Evolutionary conservation across 179 eudicot species (phyloP).

Genomic region (Silene noctiflora): DNA sequence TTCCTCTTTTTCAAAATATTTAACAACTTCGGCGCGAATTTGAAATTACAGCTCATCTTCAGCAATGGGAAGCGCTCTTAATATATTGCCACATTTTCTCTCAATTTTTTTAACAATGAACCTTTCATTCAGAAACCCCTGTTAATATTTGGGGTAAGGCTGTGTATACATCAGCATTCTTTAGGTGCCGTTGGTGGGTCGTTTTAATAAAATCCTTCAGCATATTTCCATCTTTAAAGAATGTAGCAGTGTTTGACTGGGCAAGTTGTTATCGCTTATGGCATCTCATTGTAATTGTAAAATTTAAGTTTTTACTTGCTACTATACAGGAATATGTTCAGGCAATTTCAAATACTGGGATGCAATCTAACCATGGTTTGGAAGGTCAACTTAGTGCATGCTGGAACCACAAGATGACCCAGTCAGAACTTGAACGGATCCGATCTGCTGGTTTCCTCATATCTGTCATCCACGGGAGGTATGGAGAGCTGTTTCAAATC

Average conservation of each 20-base stretch:
- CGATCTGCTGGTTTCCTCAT: conserved; percentile 62
- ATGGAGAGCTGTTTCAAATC: conserved; percentile 5
- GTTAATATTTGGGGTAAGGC: too few relatives aligned
- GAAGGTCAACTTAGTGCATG: conserved; percentile 96
- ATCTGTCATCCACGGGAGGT: conserved; percentile 98
- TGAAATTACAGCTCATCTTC: not conserved
- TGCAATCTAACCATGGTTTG: conserved; percentile 87
- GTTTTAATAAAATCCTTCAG: too few relatives aligned
- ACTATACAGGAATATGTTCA: conserved; percentile 79
- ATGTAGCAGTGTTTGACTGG: too few relatives aligned
- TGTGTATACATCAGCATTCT: too few relatives aligned
- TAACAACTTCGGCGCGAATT: too few relatives aligned
- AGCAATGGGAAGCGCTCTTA: not conserved
- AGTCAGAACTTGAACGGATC: conserved; percentile 55
- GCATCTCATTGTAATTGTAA: not conserved
- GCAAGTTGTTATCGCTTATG: not conserved
- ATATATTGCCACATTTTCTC: not conserved
- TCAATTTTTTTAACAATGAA: not conserved
- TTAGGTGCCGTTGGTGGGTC: too few relatives aligned
- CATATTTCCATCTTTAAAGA: too few relatives aligned
- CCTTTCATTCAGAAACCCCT: too few relatives aligned
- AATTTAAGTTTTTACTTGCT: conserved; percentile 15
- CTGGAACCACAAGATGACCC: conserved; percentile 84
- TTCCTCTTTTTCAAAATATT: not conserved
- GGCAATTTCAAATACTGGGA: conserved; percentile 76